Base-by-base conservation (phyloP, 495 filamentous ascomycete species). In the Polyplosphaeria fusca region DNA sequence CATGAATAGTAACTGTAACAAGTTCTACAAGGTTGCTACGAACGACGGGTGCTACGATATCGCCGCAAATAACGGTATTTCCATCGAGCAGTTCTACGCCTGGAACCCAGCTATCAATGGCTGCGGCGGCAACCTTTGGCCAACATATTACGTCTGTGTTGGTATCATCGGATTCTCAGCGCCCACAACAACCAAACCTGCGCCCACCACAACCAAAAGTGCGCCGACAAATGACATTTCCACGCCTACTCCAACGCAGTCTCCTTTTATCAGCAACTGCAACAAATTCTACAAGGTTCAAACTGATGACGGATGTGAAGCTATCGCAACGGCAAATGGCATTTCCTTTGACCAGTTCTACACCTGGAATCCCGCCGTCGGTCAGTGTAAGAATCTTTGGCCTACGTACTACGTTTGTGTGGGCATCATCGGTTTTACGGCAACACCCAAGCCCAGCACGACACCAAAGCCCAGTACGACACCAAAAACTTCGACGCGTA, bases 261-360 rank as follows among this genome's bases (percentile, higher is more conserved):
- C 37, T 5, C 38, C 38, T 13, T 32, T 54, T 37, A 39, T 54
- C 2, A 4, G 20, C 19, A 54, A 54, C 19, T 54, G 50, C 50
- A 19, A 54, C 14, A 45, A n/a, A 2, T 54, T 54, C 39, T 28
- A 54, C 38, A 3, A 5, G 2, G 38, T 45, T 3, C n/a, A 26
- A 9, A 2, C 2, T 12, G 38, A 22, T 11, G n/a, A 54, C 2
- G 13, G 3, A 5, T 54, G 50, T 22, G 39, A 2, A 2, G 19
- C 4, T 13, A 54, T 54, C n/a, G 38, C 37, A 1, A 5, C 39
- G 2, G 2, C 2, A 22, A 28, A 43, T 13, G 41, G 50, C 11
- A 35, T 54, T n/a, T 4, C 38, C 3, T 22, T n/a, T 2, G 1
- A 2, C 3, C 50, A 54, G 37, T 4, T 54, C 9, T 16, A 7